Percentiles rank a stretch among this genome's conserved stretches.
Evolutionary conservation across 1,284 basidiomycete species (phyloP).

Genomic region (Schizophyllum commune): DNA sequence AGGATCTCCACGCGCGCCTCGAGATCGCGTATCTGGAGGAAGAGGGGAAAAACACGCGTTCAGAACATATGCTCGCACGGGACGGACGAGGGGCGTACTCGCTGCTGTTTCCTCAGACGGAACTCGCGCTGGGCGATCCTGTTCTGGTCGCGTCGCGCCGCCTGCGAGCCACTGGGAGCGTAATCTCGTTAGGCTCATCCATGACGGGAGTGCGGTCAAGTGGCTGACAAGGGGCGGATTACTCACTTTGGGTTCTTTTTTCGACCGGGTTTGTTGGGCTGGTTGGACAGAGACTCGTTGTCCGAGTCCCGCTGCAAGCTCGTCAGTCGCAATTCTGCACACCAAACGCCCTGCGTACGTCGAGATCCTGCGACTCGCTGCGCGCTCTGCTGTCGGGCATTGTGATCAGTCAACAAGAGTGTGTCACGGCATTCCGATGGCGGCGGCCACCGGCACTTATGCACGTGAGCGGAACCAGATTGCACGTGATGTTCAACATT

Average conservation of each 20-base stretch:
- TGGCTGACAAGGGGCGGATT: constrained; percentile 14
- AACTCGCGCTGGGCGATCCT: constrained; percentile 92
- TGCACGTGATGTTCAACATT: background rate
- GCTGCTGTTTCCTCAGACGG: constrained; percentile 81
- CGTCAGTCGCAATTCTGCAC: constrained; percentile 11
- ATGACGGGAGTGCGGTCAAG: constrained; percentile 14
- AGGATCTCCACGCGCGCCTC: constrained; percentile 88
- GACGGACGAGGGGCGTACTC: constrained; percentile 32
- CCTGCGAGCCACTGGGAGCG: constrained; percentile 57
- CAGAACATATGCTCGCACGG: constrained; percentile 1
- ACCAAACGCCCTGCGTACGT: background rate
- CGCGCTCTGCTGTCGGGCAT: constrained; percentile 33
- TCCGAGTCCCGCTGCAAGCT: constrained; percentile 48
- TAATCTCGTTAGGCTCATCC: constrained; percentile 23
- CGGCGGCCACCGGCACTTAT: background rate
- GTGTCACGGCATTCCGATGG: background rate
- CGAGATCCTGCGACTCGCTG: constrained; percentile 43
- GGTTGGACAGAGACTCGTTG: constrained; percentile 40
- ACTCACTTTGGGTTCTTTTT: constrained; percentile 82
- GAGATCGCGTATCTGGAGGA: constrained; percentile 76
- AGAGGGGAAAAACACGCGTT: constrained; percentile 4
- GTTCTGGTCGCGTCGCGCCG: constrained; percentile 82
- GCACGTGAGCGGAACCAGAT: background rate
- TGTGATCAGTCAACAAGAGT: background rate
- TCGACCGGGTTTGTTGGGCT: constrained; percentile 63